These are phyloP conservation scores for Alternaria ethzedia DNA, from an alignment of 2,329 filamentous ascomycete species.

Conservation along the genomic window DNA sequence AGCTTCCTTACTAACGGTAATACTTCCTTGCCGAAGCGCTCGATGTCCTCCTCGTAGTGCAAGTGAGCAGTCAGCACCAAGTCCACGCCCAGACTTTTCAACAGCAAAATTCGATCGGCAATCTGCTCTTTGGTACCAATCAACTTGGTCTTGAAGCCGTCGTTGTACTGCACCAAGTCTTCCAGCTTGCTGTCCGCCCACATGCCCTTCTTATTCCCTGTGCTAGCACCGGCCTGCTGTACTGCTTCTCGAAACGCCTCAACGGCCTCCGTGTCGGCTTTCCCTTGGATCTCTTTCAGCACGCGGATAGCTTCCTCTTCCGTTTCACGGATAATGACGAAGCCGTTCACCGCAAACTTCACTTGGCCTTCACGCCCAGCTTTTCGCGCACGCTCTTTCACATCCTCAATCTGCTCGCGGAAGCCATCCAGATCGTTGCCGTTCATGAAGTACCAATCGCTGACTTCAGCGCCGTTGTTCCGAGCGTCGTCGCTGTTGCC, in stretches of 20 bases:
- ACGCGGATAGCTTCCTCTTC: slow-evolving; percentile 59
- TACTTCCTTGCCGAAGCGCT: slow-evolving; percentile 56
- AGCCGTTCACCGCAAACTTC: slow-evolving; percentile 59
- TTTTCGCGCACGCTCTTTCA: slow-evolving; percentile 55
- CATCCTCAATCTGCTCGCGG: slow-evolving; percentile 58
- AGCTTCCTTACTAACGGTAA: slow-evolving; percentile 56
- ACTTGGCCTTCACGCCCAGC: slow-evolving; percentile 54
- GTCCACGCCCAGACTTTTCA: slow-evolving; percentile 55
- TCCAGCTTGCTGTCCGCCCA: slow-evolving; percentile 61
- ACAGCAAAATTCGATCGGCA: slow-evolving; percentile 56
- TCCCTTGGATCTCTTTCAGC: slow-evolving; percentile 60
- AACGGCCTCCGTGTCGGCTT: slow-evolving; percentile 59
- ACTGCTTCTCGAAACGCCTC: slow-evolving; percentile 58
- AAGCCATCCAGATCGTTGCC: slow-evolving; percentile 63
- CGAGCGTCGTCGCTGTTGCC: slow-evolving; percentile 60
- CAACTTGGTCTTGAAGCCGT: slow-evolving; percentile 63
- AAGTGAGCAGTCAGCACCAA: slow-evolving; percentile 58
- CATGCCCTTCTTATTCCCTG: slow-evolving; percentile 59
- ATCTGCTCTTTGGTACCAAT: slow-evolving; percentile 61
- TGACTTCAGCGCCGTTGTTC: slow-evolving; percentile 56
- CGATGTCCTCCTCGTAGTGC: slow-evolving; percentile 61
- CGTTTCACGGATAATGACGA: slow-evolving; percentile 58
- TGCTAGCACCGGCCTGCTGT: slow-evolving; percentile 58
- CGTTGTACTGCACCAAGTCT: slow-evolving; percentile 62
- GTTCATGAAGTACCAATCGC: slow-evolving; percentile 64